Evolutionary conservation across 495 filamentous ascomycete species (phyloP).

Genomic region (Aspergillus conjunctus): DNA sequence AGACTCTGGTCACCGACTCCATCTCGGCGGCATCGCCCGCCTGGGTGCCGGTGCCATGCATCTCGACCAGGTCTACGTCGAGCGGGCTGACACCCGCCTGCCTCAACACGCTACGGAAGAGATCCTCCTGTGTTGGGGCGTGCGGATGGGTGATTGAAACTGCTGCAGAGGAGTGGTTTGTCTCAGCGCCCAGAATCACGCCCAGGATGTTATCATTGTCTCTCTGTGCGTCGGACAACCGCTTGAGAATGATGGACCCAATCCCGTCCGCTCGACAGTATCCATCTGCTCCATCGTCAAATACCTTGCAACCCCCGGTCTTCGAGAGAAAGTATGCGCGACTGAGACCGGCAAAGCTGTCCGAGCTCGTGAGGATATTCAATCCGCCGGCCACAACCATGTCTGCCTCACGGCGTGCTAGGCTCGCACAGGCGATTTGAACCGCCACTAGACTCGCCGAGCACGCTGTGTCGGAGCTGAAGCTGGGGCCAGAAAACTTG

Average conservation of each 20-base stretch:
- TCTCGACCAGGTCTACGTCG: constrained; percentile 54
- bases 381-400: constrained; percentile 73
- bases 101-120: constrained; percentile 46
- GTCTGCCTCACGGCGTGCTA: constrained; percentile 68
- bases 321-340: constrained; percentile 70
- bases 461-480: constrained; percentile 78
- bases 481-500: constrained; percentile 71
- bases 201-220: constrained; percentile 50
- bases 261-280: constrained; percentile 64
- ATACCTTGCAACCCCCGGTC: constrained; percentile 66
- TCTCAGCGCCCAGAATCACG: constrained; percentile 35
- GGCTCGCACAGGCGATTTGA: constrained; percentile 63
- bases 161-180: constrained; percentile 51
- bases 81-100: constrained; percentile 50
- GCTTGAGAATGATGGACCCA: constrained; percentile 47
- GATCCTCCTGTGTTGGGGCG: constrained; percentile 47
- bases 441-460: constrained; percentile 57
- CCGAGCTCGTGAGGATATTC: constrained; percentile 65
- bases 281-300: constrained; percentile 68
- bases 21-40: constrained; percentile 34
- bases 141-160: constrained; percentile 53
- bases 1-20: constrained; percentile 26
- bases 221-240: constrained; percentile 45
- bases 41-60: constrained; percentile 52
- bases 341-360: constrained; percentile 70